Conservation (phyloP, 805 yeast species). For the Candida anglica region DNA sequence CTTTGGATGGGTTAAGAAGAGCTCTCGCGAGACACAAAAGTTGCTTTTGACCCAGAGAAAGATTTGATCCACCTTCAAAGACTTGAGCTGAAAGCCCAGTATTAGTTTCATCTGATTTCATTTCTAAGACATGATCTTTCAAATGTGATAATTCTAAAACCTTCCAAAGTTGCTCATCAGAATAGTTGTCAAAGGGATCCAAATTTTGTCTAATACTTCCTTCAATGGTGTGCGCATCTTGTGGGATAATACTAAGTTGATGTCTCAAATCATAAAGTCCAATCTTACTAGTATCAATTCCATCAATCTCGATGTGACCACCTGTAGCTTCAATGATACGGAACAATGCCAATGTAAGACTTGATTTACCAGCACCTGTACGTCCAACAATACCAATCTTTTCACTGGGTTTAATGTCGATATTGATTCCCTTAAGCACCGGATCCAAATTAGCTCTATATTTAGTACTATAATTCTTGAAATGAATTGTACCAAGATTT, state of each 20-base stretch:
- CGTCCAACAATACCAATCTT: slow-evolving; percentile 28
- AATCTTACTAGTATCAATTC: slow-evolving; percentile 15
- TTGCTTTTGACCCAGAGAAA: slow-evolving; percentile 22
- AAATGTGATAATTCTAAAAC: slow-evolving; percentile 24
- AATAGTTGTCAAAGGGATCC: slow-evolving; percentile 19
- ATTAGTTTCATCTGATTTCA: slow-evolving; percentile 14
- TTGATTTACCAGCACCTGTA: slow-evolving; percentile 28
- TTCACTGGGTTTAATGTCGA: slow-evolving; percentile 19
- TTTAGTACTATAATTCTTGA: slow-evolving; percentile 19
- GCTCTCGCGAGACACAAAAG: slow-evolving; percentile 22
- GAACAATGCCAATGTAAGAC: slow-evolving; percentile 24
- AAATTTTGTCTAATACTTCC: slow-evolving; percentile 22
- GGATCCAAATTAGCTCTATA: slow-evolving; percentile 23
- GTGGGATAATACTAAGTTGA: slow-evolving; percentile 26
- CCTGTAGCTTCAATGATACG: slow-evolving; percentile 22
- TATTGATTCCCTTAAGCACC: slow-evolving; percentile 17
- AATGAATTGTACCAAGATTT: slow-evolving; percentile 15
- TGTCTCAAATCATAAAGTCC: slow-evolving; percentile 23
- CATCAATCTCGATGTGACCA: slow-evolving; percentile 22
- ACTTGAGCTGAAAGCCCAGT: slow-evolving; percentile 10
- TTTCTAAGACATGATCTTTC: slow-evolving; percentile 17
- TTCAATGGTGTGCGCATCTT: slow-evolving; percentile 22
- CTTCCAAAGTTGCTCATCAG: slow-evolving; percentile 22
- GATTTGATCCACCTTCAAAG: slow-evolving; percentile 20
- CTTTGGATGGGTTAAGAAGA: slow-evolving; percentile 13